These are phyloP conservation scores for Incumbomyces lentus DNA, from an alignment of 2,329 filamentous ascomycete genomes.

Conservation along the genomic window DNA sequence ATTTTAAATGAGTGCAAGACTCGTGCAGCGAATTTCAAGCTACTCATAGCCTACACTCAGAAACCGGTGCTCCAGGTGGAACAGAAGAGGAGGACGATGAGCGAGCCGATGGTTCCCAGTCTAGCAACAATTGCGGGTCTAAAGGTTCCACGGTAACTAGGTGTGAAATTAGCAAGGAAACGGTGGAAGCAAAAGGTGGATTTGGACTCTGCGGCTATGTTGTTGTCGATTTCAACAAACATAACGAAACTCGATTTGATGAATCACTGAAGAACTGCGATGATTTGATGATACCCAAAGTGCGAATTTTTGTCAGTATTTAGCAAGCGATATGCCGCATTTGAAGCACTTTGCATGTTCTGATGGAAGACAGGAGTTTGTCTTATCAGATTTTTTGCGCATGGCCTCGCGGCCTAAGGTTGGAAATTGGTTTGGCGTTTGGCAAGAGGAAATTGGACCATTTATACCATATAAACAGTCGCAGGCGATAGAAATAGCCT, in stretches of 20 bases:
- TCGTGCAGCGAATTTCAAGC: conserved; percentile 74
- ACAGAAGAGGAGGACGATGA: conserved; percentile 33
- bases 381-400: neutral
- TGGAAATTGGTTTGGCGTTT: neutral
- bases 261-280: conserved; percentile 2
- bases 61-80: conserved; percentile 45
- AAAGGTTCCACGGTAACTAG: neutral
- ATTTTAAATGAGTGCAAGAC: conserved; percentile 77
- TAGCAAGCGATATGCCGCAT: conserved; percentile 6
- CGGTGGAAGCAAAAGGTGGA: too few relatives aligned
- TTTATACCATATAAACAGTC: neutral
- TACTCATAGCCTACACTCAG: conserved; percentile 84
- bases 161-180: neutral
- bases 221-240: neutral
- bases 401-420: neutral
- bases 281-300: conserved; percentile 6
- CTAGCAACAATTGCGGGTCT: conserved; percentile 12
- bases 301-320: neutral
- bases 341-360: conserved; percentile 1
- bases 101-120: conserved; percentile 22
- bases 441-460: neutral
- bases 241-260: neutral
- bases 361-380: neutral
- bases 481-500: neutral
- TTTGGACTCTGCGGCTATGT: too few relatives aligned